Evolutionary conservation across 2,329 filamentous ascomycete genomes (phyloP), one percentile per base, ranked within the genome.

Genomic region (Phaeomoniella chlamydospora): DNA sequence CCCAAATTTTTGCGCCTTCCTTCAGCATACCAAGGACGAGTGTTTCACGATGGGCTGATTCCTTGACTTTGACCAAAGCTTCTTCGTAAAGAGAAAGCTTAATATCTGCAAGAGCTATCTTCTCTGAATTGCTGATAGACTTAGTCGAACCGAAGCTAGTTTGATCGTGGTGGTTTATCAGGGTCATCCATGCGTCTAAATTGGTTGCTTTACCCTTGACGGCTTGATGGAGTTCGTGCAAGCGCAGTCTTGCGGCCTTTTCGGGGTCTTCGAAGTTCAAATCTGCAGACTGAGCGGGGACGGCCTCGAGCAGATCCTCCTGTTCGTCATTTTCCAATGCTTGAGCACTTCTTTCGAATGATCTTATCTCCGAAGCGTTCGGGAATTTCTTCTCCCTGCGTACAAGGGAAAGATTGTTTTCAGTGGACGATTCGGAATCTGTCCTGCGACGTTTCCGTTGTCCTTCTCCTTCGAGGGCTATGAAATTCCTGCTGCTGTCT

Each of bases 51-150:
- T 68, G 66, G 13, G 55, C 34, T 13, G 50, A 42, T 22, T 59
- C 46, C 1, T 61, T 56, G 1, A 72, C 64, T 32, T 78, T 70
- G 9, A 64, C 59, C 5, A 94, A 54, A 0, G 87, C 87, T 41
- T 84, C 77, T 43, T 88, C 75, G 41, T 87, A 82, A 41, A 93
- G 73, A 2, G 79, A 75, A 2, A 93, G 60, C 44, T 84, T 88
- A 37, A 94, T 74, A 43, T 90, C 80, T 3, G 84, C 77, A 37
- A 83, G 72, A 42, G 79, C 79, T 41, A 68, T 70, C 35, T 64
- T 61, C 49, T 90, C 80, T 3, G 76, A 72, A 17, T 63, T 60
- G 0, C 73, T 76, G 15, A 65, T 59, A 18, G 49, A 54, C 29
- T 56, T 30, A 5, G 37, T 33, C 61, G 41, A 49, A 51, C 31